Evolutionary conservation across 495 filamentous ascomycete species (phyloP), one percentile per base, ranked within the genome.

Genomic region (Pseudomonodictys pantanalensis): DNA sequence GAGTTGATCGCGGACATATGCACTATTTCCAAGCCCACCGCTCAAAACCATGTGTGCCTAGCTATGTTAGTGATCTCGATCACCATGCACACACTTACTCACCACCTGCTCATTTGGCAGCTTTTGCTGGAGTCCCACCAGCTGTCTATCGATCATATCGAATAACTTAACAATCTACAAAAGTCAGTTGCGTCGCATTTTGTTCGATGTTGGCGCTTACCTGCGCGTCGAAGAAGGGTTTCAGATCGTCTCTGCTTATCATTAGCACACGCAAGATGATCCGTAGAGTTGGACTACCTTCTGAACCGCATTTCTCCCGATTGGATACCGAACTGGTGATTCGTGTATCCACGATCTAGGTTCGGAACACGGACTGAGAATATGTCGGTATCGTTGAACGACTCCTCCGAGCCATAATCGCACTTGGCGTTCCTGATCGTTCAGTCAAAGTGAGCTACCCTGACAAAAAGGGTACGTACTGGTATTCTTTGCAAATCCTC

Each of bases 11-110:
- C 75, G 70, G 7, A 88, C 76, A 58, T 88, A 87, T n/a, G 77
- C 71, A 0, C 83, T 86, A 64, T 83, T 85, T 11, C 84, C 83
- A 3, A 87, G 78, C 2, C 85, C 85, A 3, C 85, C 85, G 0
- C 83, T 86, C 6, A 88, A 72, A 3, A 88, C 75, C 28, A 86
- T 71, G 54, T 84, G 79, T 29, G 66, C 71, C n/a, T n/a, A n/a
- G n/a, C n/a, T n/a, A n/a, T n/a, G n/a, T n/a, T n/a, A n/a, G n/a
- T n/a, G n/a, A n/a, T n/a, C n/a, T n/a, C n/a, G n/a, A n/a, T n/a
- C n/a, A n/a, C n/a, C n/a, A n/a, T n/a, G n/a, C n/a, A n/a, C n/a
- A n/a, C n/a, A n/a, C n/a, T n/a, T n/a, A n/a, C n/a, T n/a, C n/a
- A n/a, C n/a, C 30, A 87, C 80, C 49, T 76, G 69, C 39, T 77